Evolutionary conservation across 108 stramenopile genomes (phyloP), one percentile per base, ranked within the genome.

Genomic region (Chaetoceros tenuissimus): DNA sequence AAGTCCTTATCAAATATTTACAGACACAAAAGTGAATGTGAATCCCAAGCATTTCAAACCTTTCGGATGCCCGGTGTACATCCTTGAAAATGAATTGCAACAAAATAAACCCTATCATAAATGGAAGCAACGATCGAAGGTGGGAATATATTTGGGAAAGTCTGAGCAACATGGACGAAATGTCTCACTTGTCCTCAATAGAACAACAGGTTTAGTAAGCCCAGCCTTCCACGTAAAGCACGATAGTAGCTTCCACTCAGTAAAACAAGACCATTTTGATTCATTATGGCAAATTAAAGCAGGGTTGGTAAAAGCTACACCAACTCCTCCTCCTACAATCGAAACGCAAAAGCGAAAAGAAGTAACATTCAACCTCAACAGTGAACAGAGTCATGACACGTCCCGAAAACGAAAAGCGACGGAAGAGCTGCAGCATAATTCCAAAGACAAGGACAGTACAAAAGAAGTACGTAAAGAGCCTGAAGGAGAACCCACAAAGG

Each of bases 181-280:
- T 51, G 57, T 77, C 5, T 58, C 67, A 23, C 51, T 73, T 16
- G 63, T 73, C 0, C 60, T 70, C 5, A 66, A 66, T 54, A 53
- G 49, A 26, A 25, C 1, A 3, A 69, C 68, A 25, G 74, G 68
- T 1, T 27, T 51, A 10, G 64, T 70, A 0, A 57, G 54, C 8
- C 74, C 74, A 8, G 60, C 65, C 50, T 75, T 64, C 31, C 68
- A 70, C 51, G 59, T 66, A 1, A 57, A 64, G 1, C 62, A 54
- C 23, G 74, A 75, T 25, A 48, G 49, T 24, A 34, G 20, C 0
- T 75, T 60, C 2, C 20, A 34, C 2, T 46, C 57, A 23, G 46
- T 26, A 3, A 28, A 26, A 3, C 8, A 28, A 5, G 21, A 43
- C 28, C 8, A 18, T 3, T 19, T 2, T 3, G 24, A 59, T 24